These are phyloP conservation scores for Teratosphaeria viscida DNA, from an alignment of 2,329 filamentous ascomycete species.

Conservation along the genomic window DNA sequence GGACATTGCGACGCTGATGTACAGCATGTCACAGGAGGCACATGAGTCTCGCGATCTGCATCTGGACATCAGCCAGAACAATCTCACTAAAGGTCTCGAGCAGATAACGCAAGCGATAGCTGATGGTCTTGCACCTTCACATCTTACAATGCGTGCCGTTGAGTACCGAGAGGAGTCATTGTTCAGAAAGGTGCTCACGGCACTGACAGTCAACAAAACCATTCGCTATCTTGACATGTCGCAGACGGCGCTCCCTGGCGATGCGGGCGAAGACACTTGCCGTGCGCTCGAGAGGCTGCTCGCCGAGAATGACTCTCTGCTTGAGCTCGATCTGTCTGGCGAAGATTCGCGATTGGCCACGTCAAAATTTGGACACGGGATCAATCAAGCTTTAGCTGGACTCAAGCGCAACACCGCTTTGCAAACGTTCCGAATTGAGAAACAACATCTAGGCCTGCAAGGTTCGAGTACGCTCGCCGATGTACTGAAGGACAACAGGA, in stretches of 20 bases:
- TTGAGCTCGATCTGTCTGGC: constrained; percentile 59
- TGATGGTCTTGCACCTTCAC: constrained; percentile 46
- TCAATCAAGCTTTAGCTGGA: constrained; percentile 55
- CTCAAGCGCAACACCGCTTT: constrained; percentile 54
- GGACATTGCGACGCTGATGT: constrained; percentile 55
- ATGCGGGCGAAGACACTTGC: constrained; percentile 58
- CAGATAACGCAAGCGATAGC: constrained; percentile 44
- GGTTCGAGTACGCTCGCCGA: constrained; percentile 60
- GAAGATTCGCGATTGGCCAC: constrained; percentile 63
- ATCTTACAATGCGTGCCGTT: constrained; percentile 56
- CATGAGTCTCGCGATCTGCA: constrained; percentile 46
- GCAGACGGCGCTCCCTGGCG: constrained; percentile 57
- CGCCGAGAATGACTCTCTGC: constrained; percentile 54
- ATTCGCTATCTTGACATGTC: constrained; percentile 58
- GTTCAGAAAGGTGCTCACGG: constrained; percentile 53
- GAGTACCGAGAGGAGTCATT: constrained; percentile 57
- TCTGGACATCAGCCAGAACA: constrained; percentile 55
- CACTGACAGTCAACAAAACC: constrained; percentile 51
- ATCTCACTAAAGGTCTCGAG: constrained; percentile 43
- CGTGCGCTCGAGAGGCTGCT: constrained; percentile 54
- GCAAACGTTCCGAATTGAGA: constrained; percentile 52
- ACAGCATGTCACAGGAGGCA: constrained; percentile 45
- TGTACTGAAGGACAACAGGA: constrained; percentile 54
- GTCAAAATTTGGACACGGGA: constrained; percentile 56
- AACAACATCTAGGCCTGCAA: constrained; percentile 58